These are phyloP conservation scores for Salix arbutifolia DNA, from an alignment of 345 rosid genomes.

Conservation along the genomic window DNA sequence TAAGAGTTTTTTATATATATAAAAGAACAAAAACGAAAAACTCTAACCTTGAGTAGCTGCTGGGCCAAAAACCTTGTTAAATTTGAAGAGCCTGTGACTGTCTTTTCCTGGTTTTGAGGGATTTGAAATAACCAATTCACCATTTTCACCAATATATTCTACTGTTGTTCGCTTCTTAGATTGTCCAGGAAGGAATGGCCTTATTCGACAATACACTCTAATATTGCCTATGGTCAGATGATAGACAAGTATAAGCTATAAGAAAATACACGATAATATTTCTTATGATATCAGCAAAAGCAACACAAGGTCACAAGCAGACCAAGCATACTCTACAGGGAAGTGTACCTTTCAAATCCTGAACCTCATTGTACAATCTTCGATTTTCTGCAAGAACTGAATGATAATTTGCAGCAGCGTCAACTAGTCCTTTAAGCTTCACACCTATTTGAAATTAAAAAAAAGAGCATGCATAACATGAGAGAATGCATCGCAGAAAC, in stretches of 20 bases:
- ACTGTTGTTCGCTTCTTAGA: slow-evolving; percentile 62
- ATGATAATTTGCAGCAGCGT: slow-evolving; percentile 86
- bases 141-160: slow-evolving; percentile 80
- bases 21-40: not conserved
- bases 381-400: slow-evolving; percentile 77
- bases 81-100: slow-evolving; percentile 68
- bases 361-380: slow-evolving; percentile 86
- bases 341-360: slow-evolving; percentile 82
- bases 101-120: slow-evolving; percentile 84
- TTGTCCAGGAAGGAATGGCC: slow-evolving; percentile 92
- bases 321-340: not conserved
- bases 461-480: not conserved
- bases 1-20: not conserved
- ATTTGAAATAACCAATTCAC: slow-evolving; percentile 83
- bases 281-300: slow-evolving; percentile 40
- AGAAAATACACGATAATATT: slow-evolving; percentile 83
- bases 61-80: slow-evolving; percentile 85
- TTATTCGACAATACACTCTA: slow-evolving; percentile 90
- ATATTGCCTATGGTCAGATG: slow-evolving; percentile 59
- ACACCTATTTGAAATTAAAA: slow-evolving; percentile 38
- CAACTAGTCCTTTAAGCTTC: slow-evolving; percentile 72
- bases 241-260: not conserved
- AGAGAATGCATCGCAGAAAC: slow-evolving; percentile 10
- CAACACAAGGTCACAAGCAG: slow-evolving; percentile 7
- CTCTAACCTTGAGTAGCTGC: slow-evolving; percentile 73